Percentiles rank a stretch among this genome's conserved stretches.
Conservation (phyloP, 768 basidiomycete genomes). For the Leucogyrophana mollusca region DNA sequence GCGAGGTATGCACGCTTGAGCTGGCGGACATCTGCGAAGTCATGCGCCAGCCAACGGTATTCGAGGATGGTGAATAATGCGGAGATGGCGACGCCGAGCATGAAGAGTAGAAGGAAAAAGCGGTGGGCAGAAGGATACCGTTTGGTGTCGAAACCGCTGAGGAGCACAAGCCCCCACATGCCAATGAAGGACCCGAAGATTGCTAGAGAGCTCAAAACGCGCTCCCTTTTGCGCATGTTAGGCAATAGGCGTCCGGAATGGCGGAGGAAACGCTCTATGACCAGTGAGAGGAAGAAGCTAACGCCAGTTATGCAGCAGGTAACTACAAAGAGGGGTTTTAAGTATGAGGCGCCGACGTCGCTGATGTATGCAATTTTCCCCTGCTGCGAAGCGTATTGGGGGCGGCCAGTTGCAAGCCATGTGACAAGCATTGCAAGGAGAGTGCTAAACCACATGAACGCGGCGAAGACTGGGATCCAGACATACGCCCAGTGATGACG, state of each 20-base stretch:
- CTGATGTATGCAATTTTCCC: slow-evolving; percentile 71
- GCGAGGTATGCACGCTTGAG: slow-evolving; percentile 55
- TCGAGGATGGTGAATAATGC: slow-evolving; percentile 75
- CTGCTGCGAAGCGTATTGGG: slow-evolving; percentile 48
- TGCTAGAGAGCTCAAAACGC: slow-evolving; percentile 53
- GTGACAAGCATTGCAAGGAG: slow-evolving; percentile 69
- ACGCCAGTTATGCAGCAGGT: slow-evolving; percentile 63
- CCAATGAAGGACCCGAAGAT: slow-evolving; percentile 62
- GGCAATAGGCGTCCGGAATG: slow-evolving; percentile 68
- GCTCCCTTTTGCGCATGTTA: slow-evolving; percentile 56
- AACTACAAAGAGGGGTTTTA: slow-evolving; percentile 75
- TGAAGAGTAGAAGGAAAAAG: slow-evolving; percentile 68
- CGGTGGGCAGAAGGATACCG: slow-evolving; percentile 51
- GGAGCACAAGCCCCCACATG: slow-evolving; percentile 61
- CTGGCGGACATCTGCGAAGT: slow-evolving; percentile 42
- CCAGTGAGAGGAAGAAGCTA: slow-evolving; percentile 58
- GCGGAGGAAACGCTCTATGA: slow-evolving; percentile 61
- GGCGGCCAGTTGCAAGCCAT: slow-evolving; percentile 65
- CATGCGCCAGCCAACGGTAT: slow-evolving; percentile 65
- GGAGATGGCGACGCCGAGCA: slow-evolving; percentile 67
- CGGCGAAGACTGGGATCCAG: slow-evolving; percentile 59
- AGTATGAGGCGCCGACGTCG: slow-evolving; percentile 68
- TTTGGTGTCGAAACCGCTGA: slow-evolving; percentile 71
- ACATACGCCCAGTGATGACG: slow-evolving; percentile 60
- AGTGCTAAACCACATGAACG: slow-evolving; percentile 70